Evolutionary conservation across 352 stramenopile genomes (phyloP).

Genomic region (Bremia lactucae): DNA sequence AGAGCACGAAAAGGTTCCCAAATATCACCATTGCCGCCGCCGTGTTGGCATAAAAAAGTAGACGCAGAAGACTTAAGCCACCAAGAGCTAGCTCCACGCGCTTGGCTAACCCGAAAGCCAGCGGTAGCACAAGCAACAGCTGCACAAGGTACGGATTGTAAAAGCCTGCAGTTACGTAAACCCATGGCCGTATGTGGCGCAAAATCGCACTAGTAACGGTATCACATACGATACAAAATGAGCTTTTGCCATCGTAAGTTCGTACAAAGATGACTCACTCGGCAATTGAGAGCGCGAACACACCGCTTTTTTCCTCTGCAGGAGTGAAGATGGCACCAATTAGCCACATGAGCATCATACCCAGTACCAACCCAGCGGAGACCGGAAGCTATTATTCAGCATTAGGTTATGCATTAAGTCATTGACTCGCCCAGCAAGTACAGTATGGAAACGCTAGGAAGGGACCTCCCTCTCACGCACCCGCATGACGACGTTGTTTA

Average conservation of each 20-base stretch:
- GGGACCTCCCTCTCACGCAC: no score
- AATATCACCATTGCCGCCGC: conserved; percentile 66
- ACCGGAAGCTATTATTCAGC: conserved; percentile 38
- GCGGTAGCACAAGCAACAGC: conserved; percentile 51
- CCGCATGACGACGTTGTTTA: no score
- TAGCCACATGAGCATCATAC: conserved; percentile 58
- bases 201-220: conserved; percentile 52
- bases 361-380: conserved; percentile 49
- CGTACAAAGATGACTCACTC: conserved; percentile 35
- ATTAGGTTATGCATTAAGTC: no score
- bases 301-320: conserved; percentile 45
- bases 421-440: no score
- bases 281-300: conserved; percentile 67
- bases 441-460: no score
- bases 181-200: conserved; percentile 77
- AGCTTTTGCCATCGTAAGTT: not conserved
- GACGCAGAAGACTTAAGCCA: conserved; percentile 39
- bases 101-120: conserved; percentile 59
- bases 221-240: not conserved
- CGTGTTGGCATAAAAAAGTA: conserved; percentile 71
- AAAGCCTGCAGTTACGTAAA: conserved; percentile 77
- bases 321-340: conserved; percentile 68
- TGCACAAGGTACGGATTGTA: conserved; percentile 72
- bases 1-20: conserved; percentile 67
- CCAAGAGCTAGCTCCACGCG: conserved; percentile 72